Base-by-base conservation (phyloP, 345 rosid genomes). In the Reutealis trisperma region DNA sequence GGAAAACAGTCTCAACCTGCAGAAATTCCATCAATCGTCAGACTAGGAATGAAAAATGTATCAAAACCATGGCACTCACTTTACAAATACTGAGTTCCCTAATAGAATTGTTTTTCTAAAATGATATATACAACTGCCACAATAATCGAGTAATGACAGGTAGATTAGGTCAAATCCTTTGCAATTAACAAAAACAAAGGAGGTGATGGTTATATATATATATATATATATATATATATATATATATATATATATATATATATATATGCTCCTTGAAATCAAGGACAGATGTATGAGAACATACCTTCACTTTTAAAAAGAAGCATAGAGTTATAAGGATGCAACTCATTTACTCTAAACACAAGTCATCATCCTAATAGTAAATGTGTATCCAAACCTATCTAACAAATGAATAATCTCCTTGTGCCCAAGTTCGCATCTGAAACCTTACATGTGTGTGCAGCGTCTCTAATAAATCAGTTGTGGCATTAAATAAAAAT, bases 1-100 rank as follows among this genome's bases (percentile, higher is more conserved):
- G 98, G 85, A 94, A 94, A 41, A 94, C 96, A 63, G 97, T 91
- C 84, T 94, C 93, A 81, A 94, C 97, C 98, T 94, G 87, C 74
- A 79, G 27, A 75, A 22, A 72, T 19, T 19, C 12, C 41, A 78
- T 63, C n/a, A 67, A 65, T 72, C 45, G 19, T 72, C 68, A 27
- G 67, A 44, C 37, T 51, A 7, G 18, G 58, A 21, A 30, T 19
- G 51, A 47, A 34, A 24, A 66, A 51, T 14, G 41, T 22, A 67
- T 52, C 32, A 67, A 54, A 73, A 67, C 34, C 49, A 55, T 24
- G 49, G 58, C 70, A 79, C 24, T 66, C 60, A 66, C 45, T 62
- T 34, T n/a, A 58, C 49, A 30, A 8, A 55, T 18, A 42, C 47
- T 42, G 51, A 67, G 21, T 37, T 16, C 22, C 55, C 22, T 10